phyloP scores from a whole-genome alignment of 2,329 filamentous ascomycete species.

The Epichloe bromicola region DNA sequence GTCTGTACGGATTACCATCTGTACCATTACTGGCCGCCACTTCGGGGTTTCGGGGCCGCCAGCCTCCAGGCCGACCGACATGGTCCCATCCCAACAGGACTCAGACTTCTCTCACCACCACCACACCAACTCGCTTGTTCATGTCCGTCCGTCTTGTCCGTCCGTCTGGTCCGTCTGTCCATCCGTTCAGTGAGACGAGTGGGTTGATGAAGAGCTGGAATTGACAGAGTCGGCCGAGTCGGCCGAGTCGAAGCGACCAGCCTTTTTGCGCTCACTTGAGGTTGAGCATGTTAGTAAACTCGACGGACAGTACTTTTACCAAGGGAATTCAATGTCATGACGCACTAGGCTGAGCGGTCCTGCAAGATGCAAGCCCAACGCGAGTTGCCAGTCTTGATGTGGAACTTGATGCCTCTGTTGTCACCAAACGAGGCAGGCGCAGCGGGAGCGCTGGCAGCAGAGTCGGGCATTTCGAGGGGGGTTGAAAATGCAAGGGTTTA shows the following conservation, averaged over 20 bases:
- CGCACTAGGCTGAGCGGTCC: conserved; percentile 32
- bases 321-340: conserved; percentile 1
- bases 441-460: conserved; percentile 7
- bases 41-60: too few relatives aligned
- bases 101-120: neutral
- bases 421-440: conserved; percentile 20
- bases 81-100: too few relatives aligned
- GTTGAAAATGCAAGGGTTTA: neutral
- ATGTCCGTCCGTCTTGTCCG: too few relatives aligned
- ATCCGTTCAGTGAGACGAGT: conserved; percentile 2
- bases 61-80: too few relatives aligned
- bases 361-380: conserved; percentile 28
- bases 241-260: conserved; percentile 21
- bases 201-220: conserved; percentile 15
- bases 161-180: neutral
- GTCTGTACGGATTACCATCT: too few relatives aligned
- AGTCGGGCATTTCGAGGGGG: conserved; percentile 9
- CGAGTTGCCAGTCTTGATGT: conserved; percentile 29
- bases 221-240: conserved; percentile 23
- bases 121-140: neutral
- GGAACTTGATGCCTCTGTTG: conserved; percentile 30
- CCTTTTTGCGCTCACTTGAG: conserved; percentile 26
- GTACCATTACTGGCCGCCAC: too few relatives aligned
- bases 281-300: conserved; percentile 7
- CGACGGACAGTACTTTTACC: neutral